These are phyloP conservation scores for Eimeria sp. DNA, from an alignment of 169 alveolate genomes.

Conservation along the genomic window DNA sequence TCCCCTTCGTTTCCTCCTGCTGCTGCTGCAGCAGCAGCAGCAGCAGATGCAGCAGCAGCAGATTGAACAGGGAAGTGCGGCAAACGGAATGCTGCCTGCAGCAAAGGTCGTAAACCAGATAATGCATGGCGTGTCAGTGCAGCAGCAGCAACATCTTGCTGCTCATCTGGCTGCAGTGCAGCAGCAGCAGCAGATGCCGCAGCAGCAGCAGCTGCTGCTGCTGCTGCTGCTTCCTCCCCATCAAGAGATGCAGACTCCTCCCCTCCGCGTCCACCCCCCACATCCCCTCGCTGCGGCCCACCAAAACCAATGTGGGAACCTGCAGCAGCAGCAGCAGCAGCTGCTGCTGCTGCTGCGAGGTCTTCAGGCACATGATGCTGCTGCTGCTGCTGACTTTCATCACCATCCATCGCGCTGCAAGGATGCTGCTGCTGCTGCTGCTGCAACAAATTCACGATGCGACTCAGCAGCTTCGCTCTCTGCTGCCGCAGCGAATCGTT, in stretches of 20 bases:
- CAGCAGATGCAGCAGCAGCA: conserved; percentile 14
- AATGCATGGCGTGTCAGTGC: conserved; percentile 28
- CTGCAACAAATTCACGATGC: conserved; percentile 32
- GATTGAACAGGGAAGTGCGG: conserved; percentile 36
- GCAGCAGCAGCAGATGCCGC: not conserved
- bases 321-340: conserved; percentile 28
- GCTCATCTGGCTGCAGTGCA: conserved; percentile 37
- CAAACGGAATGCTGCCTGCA: conserved; percentile 26
- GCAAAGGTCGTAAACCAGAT: conserved; percentile 10
- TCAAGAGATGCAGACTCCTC: not conserved
- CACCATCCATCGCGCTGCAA: not conserved
- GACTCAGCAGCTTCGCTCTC: conserved; percentile 59
- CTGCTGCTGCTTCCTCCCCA: conserved; percentile 41
- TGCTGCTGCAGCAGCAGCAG: conserved; percentile 37
- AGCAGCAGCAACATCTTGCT: conserved; percentile 45
- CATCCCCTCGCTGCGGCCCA: conserved; percentile 8
- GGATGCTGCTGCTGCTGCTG: conserved; percentile 62
- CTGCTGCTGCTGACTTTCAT: conserved; percentile 38
- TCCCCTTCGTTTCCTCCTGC: not conserved
- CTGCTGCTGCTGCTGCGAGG: conserved; percentile 5
- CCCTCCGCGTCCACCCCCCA: not conserved
- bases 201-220: conserved; percentile 32
- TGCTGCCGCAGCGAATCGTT: conserved; percentile 51
- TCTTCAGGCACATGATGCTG: conserved; percentile 20
- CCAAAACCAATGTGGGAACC: not conserved